Conservation (phyloP, 2,329 filamentous ascomycete species). For the Hypoxylon sp. region DNA sequence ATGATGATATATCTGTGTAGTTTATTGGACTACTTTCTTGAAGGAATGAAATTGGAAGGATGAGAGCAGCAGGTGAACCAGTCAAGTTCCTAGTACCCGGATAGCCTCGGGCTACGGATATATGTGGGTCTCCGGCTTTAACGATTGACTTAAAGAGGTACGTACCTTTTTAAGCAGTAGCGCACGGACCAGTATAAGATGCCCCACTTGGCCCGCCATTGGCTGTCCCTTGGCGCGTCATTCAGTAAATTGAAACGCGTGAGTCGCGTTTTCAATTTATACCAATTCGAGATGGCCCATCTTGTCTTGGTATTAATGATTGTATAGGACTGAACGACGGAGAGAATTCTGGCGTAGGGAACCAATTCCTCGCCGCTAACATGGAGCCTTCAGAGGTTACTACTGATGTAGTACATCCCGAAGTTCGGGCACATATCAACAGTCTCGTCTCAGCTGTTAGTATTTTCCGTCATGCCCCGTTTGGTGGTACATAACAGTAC, state of each 20-base stretch:
- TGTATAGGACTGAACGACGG: conserved; percentile 23
- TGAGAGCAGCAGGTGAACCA: conserved; percentile 30
- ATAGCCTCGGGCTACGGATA: conserved; percentile 54
- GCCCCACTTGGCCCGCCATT: not conserved
- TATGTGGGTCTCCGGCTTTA: conserved; percentile 39
- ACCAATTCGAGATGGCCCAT: conserved; percentile 24
- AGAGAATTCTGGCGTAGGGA: conserved; percentile 40
- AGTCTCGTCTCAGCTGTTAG: conserved; percentile 93
- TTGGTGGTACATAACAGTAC: conserved; percentile 10
- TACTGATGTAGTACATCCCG: conserved; percentile 82
- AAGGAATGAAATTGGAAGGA: conserved; percentile 4
- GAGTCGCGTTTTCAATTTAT: conserved; percentile 49
- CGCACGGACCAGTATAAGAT: conserved; percentile 11
- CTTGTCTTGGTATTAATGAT: conserved; percentile 38
- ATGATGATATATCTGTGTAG: conserved; percentile 52
- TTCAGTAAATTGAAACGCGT: conserved; percentile 45
- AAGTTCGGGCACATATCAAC: conserved; percentile 93
- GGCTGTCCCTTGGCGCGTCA: conserved; percentile 37
- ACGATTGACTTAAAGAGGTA: not conserved
- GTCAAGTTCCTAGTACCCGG: conserved; percentile 44
- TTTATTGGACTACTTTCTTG: conserved; percentile 1
- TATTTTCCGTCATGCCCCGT: conserved; percentile 43
- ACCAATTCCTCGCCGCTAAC: conserved; percentile 46
- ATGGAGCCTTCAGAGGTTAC: conserved; percentile 71
- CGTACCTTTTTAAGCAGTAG: not conserved